Evolutionary conservation across 352 stramenopile species (phyloP).

Genomic region (Globisporangium nagaii): DNA sequence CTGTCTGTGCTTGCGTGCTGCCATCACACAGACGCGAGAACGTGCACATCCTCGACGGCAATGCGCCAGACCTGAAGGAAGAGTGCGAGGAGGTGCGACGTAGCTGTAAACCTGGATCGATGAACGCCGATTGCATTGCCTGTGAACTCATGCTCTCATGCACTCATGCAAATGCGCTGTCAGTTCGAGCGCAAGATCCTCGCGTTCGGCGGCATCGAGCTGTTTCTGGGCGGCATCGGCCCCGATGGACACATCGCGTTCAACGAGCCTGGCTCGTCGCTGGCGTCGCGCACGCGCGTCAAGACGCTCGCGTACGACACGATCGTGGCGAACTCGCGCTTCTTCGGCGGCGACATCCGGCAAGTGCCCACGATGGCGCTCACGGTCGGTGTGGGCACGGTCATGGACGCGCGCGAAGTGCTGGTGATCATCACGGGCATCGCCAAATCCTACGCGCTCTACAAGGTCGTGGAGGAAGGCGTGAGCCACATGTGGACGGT

Average conservation of each 20-base stretch:
- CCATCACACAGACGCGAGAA: conserved; percentile 77
- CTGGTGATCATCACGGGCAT: conserved; percentile 86
- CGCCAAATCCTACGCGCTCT: conserved; percentile 81
- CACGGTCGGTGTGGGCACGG: conserved; percentile 83
- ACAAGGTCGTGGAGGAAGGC: conserved; percentile 88
- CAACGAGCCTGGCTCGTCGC: conserved; percentile 87
- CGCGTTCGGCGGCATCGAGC: conserved; percentile 81
- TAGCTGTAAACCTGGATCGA: too few species aligned
- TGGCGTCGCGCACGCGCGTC: conserved; percentile 76
- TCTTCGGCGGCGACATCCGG: conserved; percentile 76
- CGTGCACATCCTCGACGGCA: conserved; percentile 85
- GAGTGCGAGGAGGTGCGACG: conserved; percentile 67
- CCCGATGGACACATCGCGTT: conserved; percentile 93
- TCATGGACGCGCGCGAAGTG: conserved; percentile 86
- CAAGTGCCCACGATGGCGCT: conserved; percentile 89
- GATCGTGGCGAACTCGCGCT: conserved; percentile 85
- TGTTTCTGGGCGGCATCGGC: conserved; percentile 90
- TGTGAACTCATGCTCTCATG: not conserved
- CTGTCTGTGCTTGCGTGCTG: too few species aligned
- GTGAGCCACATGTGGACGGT: conserved; percentile 92
- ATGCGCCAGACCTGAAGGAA: conserved; percentile 62
- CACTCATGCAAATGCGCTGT: not conserved
- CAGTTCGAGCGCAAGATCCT: conserved; percentile 84
- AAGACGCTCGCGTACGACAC: conserved; percentile 90
- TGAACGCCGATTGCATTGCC: not conserved